Base-by-base conservation (phyloP, 1,284 basidiomycete genomes). In the Apiotrichum veenhuisii region DNA sequence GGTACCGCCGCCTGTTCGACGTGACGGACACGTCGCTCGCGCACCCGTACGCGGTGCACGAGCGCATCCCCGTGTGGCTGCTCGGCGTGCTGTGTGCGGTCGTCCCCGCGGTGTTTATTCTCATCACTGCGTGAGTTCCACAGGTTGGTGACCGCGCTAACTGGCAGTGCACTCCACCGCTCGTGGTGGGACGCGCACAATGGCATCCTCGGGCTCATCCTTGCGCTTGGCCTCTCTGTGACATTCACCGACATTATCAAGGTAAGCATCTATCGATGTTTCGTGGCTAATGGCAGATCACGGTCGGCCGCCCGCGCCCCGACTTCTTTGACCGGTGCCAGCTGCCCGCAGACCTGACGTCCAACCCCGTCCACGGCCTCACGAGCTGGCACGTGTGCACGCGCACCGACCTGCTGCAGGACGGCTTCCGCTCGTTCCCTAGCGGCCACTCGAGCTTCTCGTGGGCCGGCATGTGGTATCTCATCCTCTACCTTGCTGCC, bases 371-470 rank as follows among this genome's bases (percentile, higher is more conserved):
- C 1, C 91, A 85, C 63, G 87, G 88, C 0, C 80, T 98, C 12
- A 86, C 87, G 0, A 85, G 82, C 3, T 86, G 83, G 65, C 80
- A 81, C 0, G 85, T 92, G 43, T 98, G 96, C 75, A 90, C 89
- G 0, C 83, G 86, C 62, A 81, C 81, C 1, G 80, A 90, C 64
- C 81, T 85, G 15, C 76, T 95, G 59, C 78, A 81, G 22, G 92
- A 96, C 70, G 94, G 95, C 0, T 98, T 92, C 80, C 82, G 90
- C 61, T 90, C 87, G 67, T 97, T 98, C 76, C 91, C 90, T 1
- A 90, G 87, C 41, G 95, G 95, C 1, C 96, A 98, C 78, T 85
- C 90, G 1, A 90, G 88, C 68, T 75, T 77, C 50, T 68, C 69
- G 18, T 77, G 73, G 72, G 62, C 63, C 23, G 75, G 77, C 30